These are phyloP conservation scores for Ogataea pignaliae DNA, from an alignment of 805 yeast species.

Conservation along the genomic window DNA sequence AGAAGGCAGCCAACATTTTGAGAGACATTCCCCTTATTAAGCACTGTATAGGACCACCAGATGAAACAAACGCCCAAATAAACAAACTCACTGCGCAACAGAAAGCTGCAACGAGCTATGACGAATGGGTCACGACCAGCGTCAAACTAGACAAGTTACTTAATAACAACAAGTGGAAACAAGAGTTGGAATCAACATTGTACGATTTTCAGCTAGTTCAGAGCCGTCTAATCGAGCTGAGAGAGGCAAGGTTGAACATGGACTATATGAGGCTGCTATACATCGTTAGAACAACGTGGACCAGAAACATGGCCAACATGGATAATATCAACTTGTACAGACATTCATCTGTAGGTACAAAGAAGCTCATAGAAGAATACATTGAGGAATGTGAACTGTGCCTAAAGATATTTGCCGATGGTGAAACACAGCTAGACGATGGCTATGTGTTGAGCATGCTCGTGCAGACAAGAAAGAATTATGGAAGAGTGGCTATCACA, in stretches of 20 bases:
- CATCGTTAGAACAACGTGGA: conserved; percentile 78
- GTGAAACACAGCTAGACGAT: conserved; percentile 50
- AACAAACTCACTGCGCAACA: conserved; percentile 39
- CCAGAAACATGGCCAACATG: conserved; percentile 80
- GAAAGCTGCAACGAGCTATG: conserved; percentile 40
- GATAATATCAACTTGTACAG: conserved; percentile 75
- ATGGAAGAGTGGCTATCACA: conserved; percentile 93
- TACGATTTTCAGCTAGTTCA: conserved; percentile 69
- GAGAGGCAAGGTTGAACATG: conserved; percentile 48
- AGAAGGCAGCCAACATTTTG: conserved; percentile 26
- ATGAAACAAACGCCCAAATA: conserved; percentile 33
- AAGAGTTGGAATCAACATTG: conserved; percentile 50
- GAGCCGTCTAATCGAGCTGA: conserved; percentile 49
- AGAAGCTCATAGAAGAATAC: conserved; percentile 76
- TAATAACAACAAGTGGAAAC: conserved; percentile 72
- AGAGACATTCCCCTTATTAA: conserved; percentile 30
- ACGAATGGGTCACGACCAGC: conserved; percentile 67
- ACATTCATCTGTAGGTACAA: conserved; percentile 83
- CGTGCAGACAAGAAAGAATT: conserved; percentile 82
- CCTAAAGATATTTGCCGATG: conserved; percentile 36
- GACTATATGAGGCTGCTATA: conserved; percentile 64
- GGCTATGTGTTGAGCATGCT: conserved; percentile 70
- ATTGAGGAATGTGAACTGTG: conserved; percentile 65
- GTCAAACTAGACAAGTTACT: conserved; percentile 58
- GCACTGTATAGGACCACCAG: conserved; percentile 36